phyloP scores from a whole-genome alignment of 148 eudicot genomes.

The Selenicereus undatus region DNA sequence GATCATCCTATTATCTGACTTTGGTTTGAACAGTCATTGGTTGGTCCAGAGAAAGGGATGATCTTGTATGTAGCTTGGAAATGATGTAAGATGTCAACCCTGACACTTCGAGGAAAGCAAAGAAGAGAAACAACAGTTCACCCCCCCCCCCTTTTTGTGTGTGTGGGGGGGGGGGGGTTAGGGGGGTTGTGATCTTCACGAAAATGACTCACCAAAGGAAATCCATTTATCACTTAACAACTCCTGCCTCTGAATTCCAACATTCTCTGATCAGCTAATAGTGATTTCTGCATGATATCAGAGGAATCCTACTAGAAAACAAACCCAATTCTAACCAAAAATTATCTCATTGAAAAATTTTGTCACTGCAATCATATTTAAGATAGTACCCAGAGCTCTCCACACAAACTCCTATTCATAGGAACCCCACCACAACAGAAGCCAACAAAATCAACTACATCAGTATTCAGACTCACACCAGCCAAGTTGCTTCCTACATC shows the following conservation, averaged over 20 bases:
- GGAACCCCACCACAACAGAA: not conserved
- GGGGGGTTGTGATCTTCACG: not conserved
- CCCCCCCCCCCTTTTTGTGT: too few relatives aligned
- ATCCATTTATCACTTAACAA: not conserved
- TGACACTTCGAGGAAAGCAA: too few relatives aligned
- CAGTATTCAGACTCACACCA: not conserved
- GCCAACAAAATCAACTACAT: not conserved
- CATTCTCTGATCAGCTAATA: not conserved
- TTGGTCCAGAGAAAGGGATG: not conserved
- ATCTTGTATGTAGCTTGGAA: not conserved
- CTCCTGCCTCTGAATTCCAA: not conserved
- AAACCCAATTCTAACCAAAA: not conserved
- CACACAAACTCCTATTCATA: not conserved
- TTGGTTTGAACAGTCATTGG: not conserved
- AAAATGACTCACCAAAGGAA: not conserved
- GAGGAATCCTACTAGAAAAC: too few relatives aligned
- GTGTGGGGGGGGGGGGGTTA: not conserved
- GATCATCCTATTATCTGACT: not conserved
- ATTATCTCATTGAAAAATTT: too few relatives aligned
- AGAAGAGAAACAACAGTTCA: too few relatives aligned
- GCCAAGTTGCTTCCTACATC: not conserved
- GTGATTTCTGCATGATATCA: not conserved
- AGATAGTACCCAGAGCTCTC: not conserved
- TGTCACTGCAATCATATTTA: not conserved
- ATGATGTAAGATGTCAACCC: not conserved